Conservation (phyloP, 192 early-diverging fungal species). For the Coemansia sp. region DNA sequence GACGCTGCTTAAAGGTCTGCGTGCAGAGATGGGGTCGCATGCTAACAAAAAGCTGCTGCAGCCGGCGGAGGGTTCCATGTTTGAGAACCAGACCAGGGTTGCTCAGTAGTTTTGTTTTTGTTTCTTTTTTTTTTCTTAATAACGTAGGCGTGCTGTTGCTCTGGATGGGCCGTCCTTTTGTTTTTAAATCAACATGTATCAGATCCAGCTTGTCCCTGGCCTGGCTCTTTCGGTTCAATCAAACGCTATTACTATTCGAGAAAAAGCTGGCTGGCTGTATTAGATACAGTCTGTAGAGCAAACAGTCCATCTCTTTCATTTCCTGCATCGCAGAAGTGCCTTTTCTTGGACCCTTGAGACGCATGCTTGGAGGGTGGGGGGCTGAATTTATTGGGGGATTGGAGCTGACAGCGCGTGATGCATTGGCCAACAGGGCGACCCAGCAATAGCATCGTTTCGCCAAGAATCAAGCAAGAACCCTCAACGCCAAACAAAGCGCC, state of each 20-base stretch:
- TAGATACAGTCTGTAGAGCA: too few species aligned
- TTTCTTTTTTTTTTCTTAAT: not conserved
- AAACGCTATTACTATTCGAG: too few species aligned
- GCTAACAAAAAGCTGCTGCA: slow-evolving; percentile 83
- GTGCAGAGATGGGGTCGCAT: slow-evolving; percentile 86
- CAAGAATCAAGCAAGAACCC: not conserved
- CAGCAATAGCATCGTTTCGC: not conserved
- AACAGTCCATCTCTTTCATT: too few species aligned
- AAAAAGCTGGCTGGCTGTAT: too few species aligned
- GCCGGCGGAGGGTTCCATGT: slow-evolving; percentile 78
- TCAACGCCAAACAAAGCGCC: not conserved
- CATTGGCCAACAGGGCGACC: not conserved
- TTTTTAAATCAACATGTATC: too few species aligned
- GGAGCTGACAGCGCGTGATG: not conserved
- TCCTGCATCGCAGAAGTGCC: not conserved
- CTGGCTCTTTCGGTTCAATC: too few species aligned
- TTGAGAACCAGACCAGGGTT: not conserved
- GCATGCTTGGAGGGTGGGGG: too few species aligned
- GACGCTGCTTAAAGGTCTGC: slow-evolving; percentile 77
- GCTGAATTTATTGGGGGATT: not conserved
- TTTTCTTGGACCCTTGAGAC: not conserved
- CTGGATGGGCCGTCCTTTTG: too few species aligned
- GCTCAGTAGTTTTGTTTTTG: not conserved
- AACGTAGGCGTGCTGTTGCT: too few species aligned
- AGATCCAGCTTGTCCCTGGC: too few species aligned